Evolutionary conservation across 768 basidiomycete species (phyloP), one percentile per base, ranked within the genome.

Genomic region (Podaxis pistillaris): DNA sequence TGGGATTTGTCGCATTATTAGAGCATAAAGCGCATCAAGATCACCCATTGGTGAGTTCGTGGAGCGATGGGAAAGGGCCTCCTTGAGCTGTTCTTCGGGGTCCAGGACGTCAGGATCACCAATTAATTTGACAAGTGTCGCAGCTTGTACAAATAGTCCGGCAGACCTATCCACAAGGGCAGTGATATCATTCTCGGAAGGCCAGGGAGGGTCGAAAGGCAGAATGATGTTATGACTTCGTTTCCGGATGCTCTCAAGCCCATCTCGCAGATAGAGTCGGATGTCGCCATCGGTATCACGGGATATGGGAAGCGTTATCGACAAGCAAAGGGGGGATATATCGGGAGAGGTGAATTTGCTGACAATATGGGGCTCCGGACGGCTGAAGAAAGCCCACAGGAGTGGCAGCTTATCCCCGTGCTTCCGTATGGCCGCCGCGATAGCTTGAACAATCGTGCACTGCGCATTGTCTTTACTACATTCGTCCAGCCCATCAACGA

Each of bases 381-480:
- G 49, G 33, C 49, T 50, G 49, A 59, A 59, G 36, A 59, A 50
- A 2, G 58, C 58, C 58, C 58, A 59, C 5, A 50, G 19, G 22
- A 59, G 33, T 2, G 55, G 55, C 11, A 49, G 19, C 4, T 49
- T 13, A 6, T 37, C 22, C 9, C 58, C 36, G 15, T 56, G 33
- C 15, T 47, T 22, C 8, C 28, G 28, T 24, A 37, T 37, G 26
- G 58, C 11, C 15, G 33, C 13, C 2, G 37, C 49, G 19, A 59
- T 26, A 26, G 46, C 30, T 13, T 36, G 7, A 13, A 59, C 13
- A 15, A 59, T 59, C 11, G 7, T 30, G 33, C 13, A 36, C 58
- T 50, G 46, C 2, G 33, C 47, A 12, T 24, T 15, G 0, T 26
- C 47, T 9, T 5, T n/a, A 2, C 30, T 24, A 12, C 58, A 59